These are phyloP conservation scores for Globisporangium paroecandrum DNA, from an alignment of 352 stramenopile species.

Conservation along the genomic window DNA sequence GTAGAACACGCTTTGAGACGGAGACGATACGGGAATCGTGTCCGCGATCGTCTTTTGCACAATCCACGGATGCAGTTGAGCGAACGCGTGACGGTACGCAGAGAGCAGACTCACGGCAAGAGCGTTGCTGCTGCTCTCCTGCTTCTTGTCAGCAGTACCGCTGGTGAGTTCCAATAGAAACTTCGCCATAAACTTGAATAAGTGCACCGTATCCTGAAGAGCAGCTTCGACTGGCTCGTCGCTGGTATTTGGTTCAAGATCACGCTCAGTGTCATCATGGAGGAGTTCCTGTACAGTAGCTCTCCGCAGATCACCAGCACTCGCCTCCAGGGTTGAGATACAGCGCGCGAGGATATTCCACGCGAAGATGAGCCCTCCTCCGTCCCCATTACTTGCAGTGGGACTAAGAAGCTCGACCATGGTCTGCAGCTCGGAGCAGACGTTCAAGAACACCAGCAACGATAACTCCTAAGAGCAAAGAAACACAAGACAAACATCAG, in stretches of 20 bases:
- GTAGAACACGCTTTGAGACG: slow-evolving; percentile 9
- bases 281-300: slow-evolving; percentile 11
- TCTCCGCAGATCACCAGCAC: slow-evolving; percentile 11
- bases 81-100: slow-evolving; percentile 16
- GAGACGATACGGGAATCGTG: neutral
- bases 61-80: slow-evolving; percentile 14
- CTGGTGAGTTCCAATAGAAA: slow-evolving; percentile 12
- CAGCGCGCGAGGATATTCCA: slow-evolving; percentile 10
- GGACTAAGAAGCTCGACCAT: slow-evolving; percentile 12
- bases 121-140: neutral
- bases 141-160: neutral
- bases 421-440: slow-evolving; percentile 17
- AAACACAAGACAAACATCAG: neutral
- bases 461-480: slow-evolving; percentile 8
- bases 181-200: slow-evolving; percentile 7
- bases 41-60: slow-evolving; percentile 11
- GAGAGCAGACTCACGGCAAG: neutral
- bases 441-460: slow-evolving; percentile 17
- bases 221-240: neutral
- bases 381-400: neutral
- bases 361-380: slow-evolving; percentile 18
- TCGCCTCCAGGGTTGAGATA: slow-evolving; percentile 12
- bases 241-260: neutral
- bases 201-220: neutral
- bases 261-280: neutral